Conservation (phyloP, 306 rosid genomes). For the Dicorynia guianensis region DNA sequence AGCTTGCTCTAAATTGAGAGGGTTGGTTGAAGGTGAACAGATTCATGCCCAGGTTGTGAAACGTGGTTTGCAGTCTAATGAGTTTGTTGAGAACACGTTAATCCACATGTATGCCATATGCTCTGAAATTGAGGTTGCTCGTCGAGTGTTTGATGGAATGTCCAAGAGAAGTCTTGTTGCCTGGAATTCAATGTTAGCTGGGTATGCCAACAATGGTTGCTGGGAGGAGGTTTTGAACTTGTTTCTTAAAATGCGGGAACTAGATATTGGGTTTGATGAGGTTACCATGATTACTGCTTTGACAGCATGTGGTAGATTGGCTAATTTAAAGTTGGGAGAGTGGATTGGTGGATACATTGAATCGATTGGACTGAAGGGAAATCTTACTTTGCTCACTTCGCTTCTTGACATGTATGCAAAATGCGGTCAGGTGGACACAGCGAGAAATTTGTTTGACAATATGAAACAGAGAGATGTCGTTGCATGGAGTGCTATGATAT, state of each 20-base stretch:
- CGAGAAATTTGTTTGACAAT: constrained; percentile 53
- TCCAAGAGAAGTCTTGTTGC: constrained; percentile 42
- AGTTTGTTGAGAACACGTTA: constrained; percentile 57
- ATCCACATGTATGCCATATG: constrained; percentile 58
- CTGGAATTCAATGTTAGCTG: constrained; percentile 66
- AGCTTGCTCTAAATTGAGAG: constrained; percentile 60
- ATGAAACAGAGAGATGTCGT: constrained; percentile 64
- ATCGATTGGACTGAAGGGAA: constrained; percentile 46
- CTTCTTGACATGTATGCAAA: constrained; percentile 69
- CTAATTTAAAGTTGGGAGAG: constrained; percentile 60
- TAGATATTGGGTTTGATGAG: constrained; percentile 49
- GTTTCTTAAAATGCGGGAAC: constrained; percentile 50
- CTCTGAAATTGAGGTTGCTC: constrained; percentile 50
- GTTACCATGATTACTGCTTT: constrained; percentile 62
- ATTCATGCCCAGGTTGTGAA: constrained; percentile 57
- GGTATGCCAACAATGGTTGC: constrained; percentile 50
- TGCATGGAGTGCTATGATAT: constrained; percentile 77
- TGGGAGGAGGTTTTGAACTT: constrained; percentile 63
- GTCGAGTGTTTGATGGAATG: constrained; percentile 68
- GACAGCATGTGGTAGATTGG: constrained; percentile 64
- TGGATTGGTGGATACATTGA: constrained; percentile 55
- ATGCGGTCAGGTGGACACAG: constrained; percentile 64
- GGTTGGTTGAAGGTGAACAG: constrained; percentile 55
- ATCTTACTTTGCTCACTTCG: constrained; percentile 57
- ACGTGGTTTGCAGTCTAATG: constrained; percentile 50